phyloP scores from a whole-genome alignment of 352 stramenopile species.

The Phytophthora parvispora region DNA sequence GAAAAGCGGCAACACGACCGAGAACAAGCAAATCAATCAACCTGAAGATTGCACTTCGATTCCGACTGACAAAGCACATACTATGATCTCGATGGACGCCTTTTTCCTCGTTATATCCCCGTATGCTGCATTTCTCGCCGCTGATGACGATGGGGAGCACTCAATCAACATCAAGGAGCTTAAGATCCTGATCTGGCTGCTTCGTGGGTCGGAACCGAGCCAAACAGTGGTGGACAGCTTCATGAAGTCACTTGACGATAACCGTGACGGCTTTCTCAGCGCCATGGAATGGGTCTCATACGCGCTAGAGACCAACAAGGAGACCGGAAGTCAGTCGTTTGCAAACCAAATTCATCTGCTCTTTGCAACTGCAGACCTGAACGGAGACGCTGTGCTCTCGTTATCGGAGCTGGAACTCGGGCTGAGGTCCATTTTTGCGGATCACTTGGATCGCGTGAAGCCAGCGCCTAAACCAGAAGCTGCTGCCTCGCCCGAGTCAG shows the following conservation, averaged over 20 bases:
- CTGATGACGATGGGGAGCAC: conserved; percentile 71
- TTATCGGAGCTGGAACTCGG: conserved; percentile 60
- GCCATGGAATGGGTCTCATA: conserved; percentile 79
- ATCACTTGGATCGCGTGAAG: conserved; percentile 28
- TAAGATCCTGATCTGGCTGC: conserved; percentile 72
- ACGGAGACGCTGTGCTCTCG: conserved; percentile 67
- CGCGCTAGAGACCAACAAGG: conserved; percentile 58
- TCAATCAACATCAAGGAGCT: conserved; percentile 65
- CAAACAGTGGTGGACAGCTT: conserved; percentile 47
- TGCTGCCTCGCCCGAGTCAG: conserved; percentile 18
- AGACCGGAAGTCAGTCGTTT: conserved; percentile 52
- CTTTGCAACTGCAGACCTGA: conserved; percentile 60
- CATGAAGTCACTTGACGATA: conserved; percentile 70
- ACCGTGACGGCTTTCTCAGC: conserved; percentile 62
- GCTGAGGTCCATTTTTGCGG: conserved; percentile 48
- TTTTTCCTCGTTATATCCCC: conserved; percentile 74
- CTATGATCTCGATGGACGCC: conserved; percentile 56
- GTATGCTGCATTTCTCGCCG: conserved; percentile 71
- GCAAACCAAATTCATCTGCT: conserved; percentile 65
- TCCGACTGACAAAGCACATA: neutral
- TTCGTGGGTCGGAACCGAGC: conserved; percentile 71
- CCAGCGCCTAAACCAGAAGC: conserved; percentile 4
- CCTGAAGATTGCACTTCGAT: neutral
- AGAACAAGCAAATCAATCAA: neutral
- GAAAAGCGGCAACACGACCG: neutral